Evolutionary conservation across 345 rosid genomes (phyloP), one percentile per base, ranked within the genome.

Genomic region (Dimocarpus longan): DNA sequence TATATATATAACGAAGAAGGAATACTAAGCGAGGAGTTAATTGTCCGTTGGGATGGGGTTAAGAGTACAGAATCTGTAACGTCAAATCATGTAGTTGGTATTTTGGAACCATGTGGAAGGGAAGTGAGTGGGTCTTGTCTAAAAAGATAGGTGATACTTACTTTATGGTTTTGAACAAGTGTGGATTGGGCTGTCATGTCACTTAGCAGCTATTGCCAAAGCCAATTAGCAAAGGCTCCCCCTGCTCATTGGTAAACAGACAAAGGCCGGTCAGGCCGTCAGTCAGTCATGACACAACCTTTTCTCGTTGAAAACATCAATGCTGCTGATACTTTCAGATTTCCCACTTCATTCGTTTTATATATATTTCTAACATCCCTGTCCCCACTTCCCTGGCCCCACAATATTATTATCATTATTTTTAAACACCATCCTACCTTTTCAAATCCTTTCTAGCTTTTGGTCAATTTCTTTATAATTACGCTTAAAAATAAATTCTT

Each of bases 1-100:
- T 13, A 50, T 50, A 12, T 50, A 50, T 5, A 13, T 50, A 16
- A 50, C 3, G 56, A 42, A 42, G 44, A 42, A 42, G 40, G 52
- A 57, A 22, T 15, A 24, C 37, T 32, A 32, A 32, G 3, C 0
- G 3, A 32, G 37, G 37, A 32, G 2, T 10, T 12, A 26, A n/a
- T 37, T 60, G 32, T 60, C 67, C 19, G 50, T 9, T 37, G 75
- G 46, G 52, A 52, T 48, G 32, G 69, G 74, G 62, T 16, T 18
- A 22, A 46, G 66, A 72, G 68, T 78, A 85, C 85, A 95, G 97
- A 95, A 95, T 93, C 98, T 90, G 98, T 89, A 90, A 89, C 81
- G 97, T 95, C 98, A 92, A 91, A 93, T 93, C 98, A 86, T 87
- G 87, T 76, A 84, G 93, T 88, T 88, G 91, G 88, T 83, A 75